Evolutionary conservation across 768 basidiomycete species (phyloP), one percentile per base, ranked within the genome.

Genomic region (Lactarius vividus): DNA sequence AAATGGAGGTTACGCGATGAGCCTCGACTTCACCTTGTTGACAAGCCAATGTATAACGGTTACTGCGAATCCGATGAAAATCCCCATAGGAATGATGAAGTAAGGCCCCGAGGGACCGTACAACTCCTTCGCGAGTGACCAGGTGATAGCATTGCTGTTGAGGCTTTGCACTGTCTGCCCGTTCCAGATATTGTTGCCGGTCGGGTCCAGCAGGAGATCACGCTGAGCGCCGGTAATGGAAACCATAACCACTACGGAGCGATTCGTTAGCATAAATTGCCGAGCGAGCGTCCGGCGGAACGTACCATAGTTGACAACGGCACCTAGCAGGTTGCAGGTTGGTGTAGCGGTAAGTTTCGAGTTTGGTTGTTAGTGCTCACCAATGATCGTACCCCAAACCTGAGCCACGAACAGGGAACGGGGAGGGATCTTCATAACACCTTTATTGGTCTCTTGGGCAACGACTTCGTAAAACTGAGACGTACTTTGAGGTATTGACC

Each of bases 341-440:
- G 31, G 16, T n/a, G 39, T 26, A 53, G 15, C 13, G 10, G 42
- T 26, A 58, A 29, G 28, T 10, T 28, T 40, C 35, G 1, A 28
- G 0, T 16, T 23, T 28, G 9, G 23, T 23, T 16, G 44, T n/a
- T 10, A 9, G 18, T 37, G 53, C 44, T 68, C 68, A 67, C 80
- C 86, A 61, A 88, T 77, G 52, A 88, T 79, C 0, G 87, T 86
- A 4, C 86, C 86, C 79, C 83, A 82, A n/a, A 87, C 77, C 71
- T 89, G 88, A 9, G 85, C 84, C 10, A 84, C 72, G 74, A 89
- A 87, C 76, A 87, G 85, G 42, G 82, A 80, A 16, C 87, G 84
- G 31, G 88, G 86, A 29, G 88, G 87, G 49, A 90, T 82, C 74
- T 88, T 88, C 1, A 83, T 49, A 13, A 23, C 3, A 29, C 23